Percentiles rank a stretch among this genome's conserved stretches.
These are phyloP conservation scores for Neofusicoccum cordaticola DNA, from an alignment of 2,329 filamentous ascomycete genomes.

Conservation along the genomic window DNA sequence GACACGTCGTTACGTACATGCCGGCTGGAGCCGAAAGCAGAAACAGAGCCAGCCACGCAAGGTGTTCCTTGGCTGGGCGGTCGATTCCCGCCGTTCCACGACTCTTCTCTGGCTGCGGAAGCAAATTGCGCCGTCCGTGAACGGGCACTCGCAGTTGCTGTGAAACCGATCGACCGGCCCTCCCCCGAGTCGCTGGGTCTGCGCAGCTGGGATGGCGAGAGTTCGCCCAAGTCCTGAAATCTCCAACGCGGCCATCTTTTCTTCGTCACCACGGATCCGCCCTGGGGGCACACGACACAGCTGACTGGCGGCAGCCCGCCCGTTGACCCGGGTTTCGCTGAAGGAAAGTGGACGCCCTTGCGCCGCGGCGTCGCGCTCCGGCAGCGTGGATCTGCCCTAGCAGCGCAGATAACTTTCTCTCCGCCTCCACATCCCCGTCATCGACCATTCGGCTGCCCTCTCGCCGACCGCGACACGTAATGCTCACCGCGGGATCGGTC, in stretches of 20 bases:
- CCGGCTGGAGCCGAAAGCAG: slow-evolving; percentile 12
- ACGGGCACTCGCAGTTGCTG: slow-evolving; percentile 2
- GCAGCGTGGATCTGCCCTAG: slow-evolving; percentile 13
- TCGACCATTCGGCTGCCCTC: slow-evolving; percentile 12
- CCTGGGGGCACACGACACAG: slow-evolving; percentile 1
- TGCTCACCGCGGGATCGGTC: slow-evolving; percentile 6
- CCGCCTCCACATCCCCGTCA: slow-evolving; percentile 9
- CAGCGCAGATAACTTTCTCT: slow-evolving; percentile 5
- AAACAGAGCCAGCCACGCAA: slow-evolving; percentile 12
- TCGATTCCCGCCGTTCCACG: slow-evolving; percentile 14
- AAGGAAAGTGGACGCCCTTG: slow-evolving; percentile 3
- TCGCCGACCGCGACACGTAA: slow-evolving; percentile 14
- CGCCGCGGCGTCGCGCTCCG: slow-evolving; percentile 3
- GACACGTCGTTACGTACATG: slow-evolving; percentile 14
- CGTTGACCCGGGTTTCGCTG: slow-evolving; percentile 11
- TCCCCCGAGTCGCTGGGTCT: slow-evolving; percentile 5
- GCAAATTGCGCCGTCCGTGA: slow-evolving; percentile 6
- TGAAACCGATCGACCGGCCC: slow-evolving; percentile 16
- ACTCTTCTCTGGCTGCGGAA: slow-evolving; percentile 3
- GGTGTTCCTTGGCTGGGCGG: slow-evolving; percentile 7
- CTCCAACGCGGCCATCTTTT: not conserved
- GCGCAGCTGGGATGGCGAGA: not conserved
- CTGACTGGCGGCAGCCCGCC: not conserved
- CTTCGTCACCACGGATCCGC: not conserved
- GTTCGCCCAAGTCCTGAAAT: slow-evolving; percentile 4